Evolutionary conservation across 2,329 filamentous ascomycete genomes (phyloP).

Genomic region (Fusarium haematococcum): DNA sequence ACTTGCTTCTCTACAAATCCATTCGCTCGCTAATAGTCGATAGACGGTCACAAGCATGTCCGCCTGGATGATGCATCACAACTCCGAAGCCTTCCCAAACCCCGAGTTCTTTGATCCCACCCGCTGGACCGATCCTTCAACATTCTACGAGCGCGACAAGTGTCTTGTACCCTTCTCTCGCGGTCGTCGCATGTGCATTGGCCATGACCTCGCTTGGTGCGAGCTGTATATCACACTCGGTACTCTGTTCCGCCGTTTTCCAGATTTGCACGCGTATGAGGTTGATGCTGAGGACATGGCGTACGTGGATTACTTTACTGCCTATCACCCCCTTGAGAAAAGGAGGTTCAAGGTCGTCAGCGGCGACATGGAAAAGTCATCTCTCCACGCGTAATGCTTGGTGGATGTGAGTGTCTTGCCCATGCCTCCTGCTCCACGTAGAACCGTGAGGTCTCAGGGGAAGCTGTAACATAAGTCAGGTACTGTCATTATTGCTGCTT

Average conservation of each 20-base stretch:
- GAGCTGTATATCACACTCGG: conserved; percentile 16
- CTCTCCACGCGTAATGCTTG: not conserved
- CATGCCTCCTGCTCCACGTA: too few species aligned
- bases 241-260: conserved; percentile 9
- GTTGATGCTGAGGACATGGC: conserved; percentile 7
- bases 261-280: not conserved
- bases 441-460: conserved; percentile 13
- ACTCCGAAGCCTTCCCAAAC: conserved; percentile 2
- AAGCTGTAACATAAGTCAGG: not conserved
- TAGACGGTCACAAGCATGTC: conserved; percentile 17
- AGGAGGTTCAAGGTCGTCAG: conserved; percentile 5
- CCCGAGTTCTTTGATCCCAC: conserved; percentile 15
- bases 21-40: not conserved
- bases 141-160: conserved; percentile 12
- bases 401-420: not conserved
- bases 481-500: not conserved
- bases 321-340: not conserved
- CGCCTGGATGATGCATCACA: conserved; percentile 25
- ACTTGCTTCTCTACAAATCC: not conserved
- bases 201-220: conserved; percentile 14
- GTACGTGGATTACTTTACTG: conserved; percentile 7
- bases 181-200: conserved; percentile 17
- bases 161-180: conserved; percentile 13
- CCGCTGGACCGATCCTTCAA: conserved; percentile 11
- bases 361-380: not conserved